Conservation (phyloP, 305 asterid genomes). For the Fraxinus nigra region DNA sequence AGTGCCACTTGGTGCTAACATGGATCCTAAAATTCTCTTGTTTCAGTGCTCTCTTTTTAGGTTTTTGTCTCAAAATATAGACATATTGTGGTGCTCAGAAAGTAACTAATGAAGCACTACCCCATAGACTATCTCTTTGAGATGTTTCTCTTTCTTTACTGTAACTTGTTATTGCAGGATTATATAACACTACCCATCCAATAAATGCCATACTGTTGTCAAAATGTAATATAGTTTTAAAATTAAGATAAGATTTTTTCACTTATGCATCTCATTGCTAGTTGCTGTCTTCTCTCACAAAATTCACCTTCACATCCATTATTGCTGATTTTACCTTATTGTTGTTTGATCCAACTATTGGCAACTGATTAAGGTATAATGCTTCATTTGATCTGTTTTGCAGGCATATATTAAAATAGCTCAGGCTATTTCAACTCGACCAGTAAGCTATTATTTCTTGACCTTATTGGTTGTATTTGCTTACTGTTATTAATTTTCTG, state of each 20-base stretch:
- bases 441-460: conserved; percentile 55
- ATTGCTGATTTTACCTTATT: neutral
- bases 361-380: conserved; percentile 8
- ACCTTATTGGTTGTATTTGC: neutral
- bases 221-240: neutral
- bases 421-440: conserved; percentile 89
- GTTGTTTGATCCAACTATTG: conserved; percentile 12
- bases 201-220: neutral
- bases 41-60: neutral
- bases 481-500: neutral
- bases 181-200: neutral
- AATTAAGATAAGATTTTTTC: neutral
- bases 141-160: neutral
- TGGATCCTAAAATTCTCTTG: neutral
- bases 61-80: neutral
- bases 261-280: neutral
- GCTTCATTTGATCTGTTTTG: conserved; percentile 25
- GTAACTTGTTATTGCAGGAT: neutral
- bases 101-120: neutral
- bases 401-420: conserved; percentile 97
- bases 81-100: neutral
- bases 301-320: neutral
- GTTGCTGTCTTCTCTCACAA: neutral
- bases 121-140: neutral
- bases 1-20: neutral